A percentile compares a stretch with the other conserved stretches of the same genome.
These are phyloP conservation scores for Eimeria sp. DNA, from an alignment of 169 alveolate species.

Conservation along the genomic window DNA sequence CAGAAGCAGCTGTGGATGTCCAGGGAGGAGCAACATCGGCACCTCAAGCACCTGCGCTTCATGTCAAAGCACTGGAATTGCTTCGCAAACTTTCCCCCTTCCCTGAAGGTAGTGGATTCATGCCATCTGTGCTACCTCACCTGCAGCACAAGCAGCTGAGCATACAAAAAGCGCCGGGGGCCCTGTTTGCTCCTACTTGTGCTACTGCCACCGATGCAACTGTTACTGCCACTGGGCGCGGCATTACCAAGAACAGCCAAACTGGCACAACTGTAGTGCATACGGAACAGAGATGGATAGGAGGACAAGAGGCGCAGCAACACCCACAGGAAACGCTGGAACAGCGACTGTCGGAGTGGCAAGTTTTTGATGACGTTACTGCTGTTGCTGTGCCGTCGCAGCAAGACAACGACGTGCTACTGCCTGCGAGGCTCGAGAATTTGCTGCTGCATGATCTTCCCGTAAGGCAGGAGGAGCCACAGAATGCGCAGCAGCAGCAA, in stretches of 20 bases:
- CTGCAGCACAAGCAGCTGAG: background rate
- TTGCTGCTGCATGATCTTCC: background rate
- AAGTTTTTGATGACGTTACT: background rate
- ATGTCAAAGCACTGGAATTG: constrained; percentile 3
- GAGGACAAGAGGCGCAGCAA: background rate
- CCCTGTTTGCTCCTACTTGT: background rate
- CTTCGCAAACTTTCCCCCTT: constrained; percentile 16
- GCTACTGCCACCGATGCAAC: background rate
- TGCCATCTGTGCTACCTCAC: background rate
- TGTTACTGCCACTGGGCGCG: background rate
- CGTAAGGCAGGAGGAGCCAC: background rate
- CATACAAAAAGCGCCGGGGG: background rate
- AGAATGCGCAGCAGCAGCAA: constrained; percentile 8
- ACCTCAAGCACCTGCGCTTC: background rate
- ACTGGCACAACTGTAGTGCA: background rate
- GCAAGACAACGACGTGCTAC: constrained; percentile 2
- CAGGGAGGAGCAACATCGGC: background rate
- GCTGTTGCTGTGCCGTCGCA: background rate
- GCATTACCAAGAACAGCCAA: background rate
- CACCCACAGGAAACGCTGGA: background rate
- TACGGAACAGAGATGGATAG: background rate
- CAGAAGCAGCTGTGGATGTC: background rate
- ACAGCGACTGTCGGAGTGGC: background rate
- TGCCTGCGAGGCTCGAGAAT: constrained; percentile 14
- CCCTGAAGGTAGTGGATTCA: constrained; percentile 31